These are phyloP conservation scores for Podospora pseudoanserina DNA, from an alignment of 495 filamentous ascomycete genomes.

Conservation along the genomic window DNA sequence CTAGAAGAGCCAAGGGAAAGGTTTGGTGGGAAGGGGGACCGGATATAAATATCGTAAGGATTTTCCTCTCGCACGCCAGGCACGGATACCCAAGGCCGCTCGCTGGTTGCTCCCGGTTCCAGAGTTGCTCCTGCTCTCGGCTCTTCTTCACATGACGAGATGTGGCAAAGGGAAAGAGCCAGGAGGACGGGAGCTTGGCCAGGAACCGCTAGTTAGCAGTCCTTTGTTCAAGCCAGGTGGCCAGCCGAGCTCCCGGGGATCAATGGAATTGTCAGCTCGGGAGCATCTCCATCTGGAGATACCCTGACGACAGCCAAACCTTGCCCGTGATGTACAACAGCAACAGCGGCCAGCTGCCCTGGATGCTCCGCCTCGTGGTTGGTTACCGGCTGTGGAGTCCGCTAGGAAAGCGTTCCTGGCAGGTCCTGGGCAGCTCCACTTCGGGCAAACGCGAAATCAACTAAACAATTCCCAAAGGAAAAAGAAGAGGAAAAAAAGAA, in stretches of 20 bases:
- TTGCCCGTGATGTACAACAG: constrained; percentile 3
- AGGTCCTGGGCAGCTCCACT: constrained; percentile 15
- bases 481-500: neutral
- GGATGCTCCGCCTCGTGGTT: constrained; percentile 17
- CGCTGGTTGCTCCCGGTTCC: constrained; percentile 3
- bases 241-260: constrained; percentile 8
- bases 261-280: constrained; percentile 7
- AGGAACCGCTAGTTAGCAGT: constrained; percentile 5
- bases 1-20: neutral
- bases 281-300: constrained; percentile 13
- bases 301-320: constrained; percentile 22
- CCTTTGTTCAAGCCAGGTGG: neutral
- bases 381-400: constrained; percentile 20
- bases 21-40: constrained; percentile 4
- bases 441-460: constrained; percentile 6
- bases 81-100: neutral
- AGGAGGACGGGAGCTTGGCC: constrained; percentile 5
- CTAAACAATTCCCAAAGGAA: neutral
- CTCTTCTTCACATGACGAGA: constrained; percentile 13
- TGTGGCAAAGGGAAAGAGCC: neutral
- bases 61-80: neutral
- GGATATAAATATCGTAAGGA: constrained; percentile 6
- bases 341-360: constrained; percentile 6
- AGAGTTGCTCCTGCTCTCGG: neutral
- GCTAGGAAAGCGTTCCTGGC: constrained; percentile 18